These are phyloP conservation scores for Brassica nigra DNA, from an alignment of 345 rosid genomes.

Conservation along the genomic window DNA sequence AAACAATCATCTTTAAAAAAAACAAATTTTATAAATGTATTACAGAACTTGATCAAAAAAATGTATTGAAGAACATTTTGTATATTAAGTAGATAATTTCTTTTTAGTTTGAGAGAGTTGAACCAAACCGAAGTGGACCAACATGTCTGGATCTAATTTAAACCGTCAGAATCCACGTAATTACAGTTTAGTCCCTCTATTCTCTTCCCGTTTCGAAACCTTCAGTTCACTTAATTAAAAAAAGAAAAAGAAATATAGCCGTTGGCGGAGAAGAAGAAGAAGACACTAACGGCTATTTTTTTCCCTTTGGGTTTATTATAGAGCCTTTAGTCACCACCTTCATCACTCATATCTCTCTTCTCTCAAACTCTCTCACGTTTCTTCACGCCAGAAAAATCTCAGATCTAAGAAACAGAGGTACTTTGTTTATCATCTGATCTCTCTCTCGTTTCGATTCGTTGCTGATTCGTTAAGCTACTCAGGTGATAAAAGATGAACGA, in stretches of 20 bases:
- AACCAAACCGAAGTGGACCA: background rate
- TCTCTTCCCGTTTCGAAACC: background rate
- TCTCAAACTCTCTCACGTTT: constrained; percentile 9
- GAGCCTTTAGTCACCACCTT: background rate
- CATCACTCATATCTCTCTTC: constrained; percentile 14
- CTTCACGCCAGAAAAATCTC: background rate
- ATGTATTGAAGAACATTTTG: background rate
- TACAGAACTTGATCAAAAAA: too few relatives aligned
- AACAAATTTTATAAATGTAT: background rate
- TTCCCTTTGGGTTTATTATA: background rate
- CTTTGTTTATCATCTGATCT: background rate
- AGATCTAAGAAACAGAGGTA: background rate
- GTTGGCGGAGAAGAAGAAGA: constrained; percentile 9
- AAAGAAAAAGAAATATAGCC: constrained; percentile 24
- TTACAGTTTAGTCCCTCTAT: background rate
- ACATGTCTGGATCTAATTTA: background rate
- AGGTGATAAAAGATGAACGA: constrained; percentile 71
- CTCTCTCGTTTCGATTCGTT: background rate
- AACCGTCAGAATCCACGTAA: background rate
- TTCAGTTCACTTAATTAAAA: background rate
- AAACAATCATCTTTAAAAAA: background rate
- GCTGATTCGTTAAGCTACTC: background rate
- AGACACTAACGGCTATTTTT: constrained; percentile 34
- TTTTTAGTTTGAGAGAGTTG: background rate
- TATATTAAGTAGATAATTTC: background rate